Conservation (phyloP, 202 grass and related monocot genomes). For the Hordeum pubiflorum region DNA sequence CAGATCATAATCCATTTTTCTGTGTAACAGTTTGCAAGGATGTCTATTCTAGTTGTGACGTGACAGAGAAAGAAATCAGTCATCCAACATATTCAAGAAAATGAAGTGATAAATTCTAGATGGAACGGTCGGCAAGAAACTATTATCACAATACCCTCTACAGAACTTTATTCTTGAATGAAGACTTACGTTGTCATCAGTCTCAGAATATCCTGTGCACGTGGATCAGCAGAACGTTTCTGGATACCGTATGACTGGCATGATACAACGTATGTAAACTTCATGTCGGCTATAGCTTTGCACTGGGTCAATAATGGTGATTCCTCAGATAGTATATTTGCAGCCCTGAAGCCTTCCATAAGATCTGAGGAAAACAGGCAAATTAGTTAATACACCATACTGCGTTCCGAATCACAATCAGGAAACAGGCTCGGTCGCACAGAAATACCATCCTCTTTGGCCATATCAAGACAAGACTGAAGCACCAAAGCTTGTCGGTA, state of each 20-base stretch:
- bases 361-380: conserved; percentile 57
- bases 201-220: conserved; percentile 88
- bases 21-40: neutral
- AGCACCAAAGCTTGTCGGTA: conserved; percentile 95
- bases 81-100: conserved; percentile 9
- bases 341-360: conserved; percentile 78
- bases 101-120: neutral
- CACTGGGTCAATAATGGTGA: conserved; percentile 58
- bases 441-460: conserved; percentile 65
- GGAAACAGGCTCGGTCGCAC: conserved; percentile 8
- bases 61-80: neutral
- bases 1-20: neutral
- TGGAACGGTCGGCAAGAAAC: neutral
- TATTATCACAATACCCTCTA: neutral
- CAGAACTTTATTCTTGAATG: conserved; percentile 16
- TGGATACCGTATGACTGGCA: conserved; percentile 93
- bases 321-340: conserved; percentile 59
- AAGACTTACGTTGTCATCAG: conserved; percentile 80
- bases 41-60: neutral
- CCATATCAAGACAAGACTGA: conserved; percentile 94
- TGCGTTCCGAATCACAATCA: conserved; percentile 1
- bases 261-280: conserved; percentile 96
- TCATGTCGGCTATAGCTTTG: conserved; percentile 94
- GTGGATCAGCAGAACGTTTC: conserved; percentile 63
- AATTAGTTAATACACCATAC: conserved; percentile 2